Percentiles rank a stretch among this genome's conserved stretches.
These are phyloP conservation scores for Aureobasidium namibiae DNA, from an alignment of 2,329 filamentous ascomycete species.

Conservation along the genomic window DNA sequence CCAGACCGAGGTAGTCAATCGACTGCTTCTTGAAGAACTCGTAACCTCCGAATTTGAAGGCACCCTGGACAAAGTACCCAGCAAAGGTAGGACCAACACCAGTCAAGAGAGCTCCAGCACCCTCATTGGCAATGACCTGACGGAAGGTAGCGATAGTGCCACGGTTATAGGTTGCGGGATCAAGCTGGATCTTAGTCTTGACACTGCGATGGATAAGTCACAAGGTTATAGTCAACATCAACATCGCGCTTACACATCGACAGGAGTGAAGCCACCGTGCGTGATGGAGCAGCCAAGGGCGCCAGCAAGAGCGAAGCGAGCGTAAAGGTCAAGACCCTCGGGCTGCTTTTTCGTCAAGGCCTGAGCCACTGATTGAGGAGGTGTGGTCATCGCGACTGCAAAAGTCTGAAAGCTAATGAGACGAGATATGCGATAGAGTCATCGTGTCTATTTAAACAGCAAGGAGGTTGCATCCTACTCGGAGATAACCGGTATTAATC, in stretches of 20 bases:
- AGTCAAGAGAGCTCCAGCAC: conserved; percentile 76
- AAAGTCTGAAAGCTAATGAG: conserved; percentile 19
- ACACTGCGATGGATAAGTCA: conserved; percentile 48
- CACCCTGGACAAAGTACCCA: conserved; percentile 90
- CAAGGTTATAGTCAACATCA: background rate
- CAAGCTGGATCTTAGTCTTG: conserved; percentile 93
- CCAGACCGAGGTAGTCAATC: conserved; percentile 71
- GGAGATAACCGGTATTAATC: background rate
- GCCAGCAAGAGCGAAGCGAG: conserved; percentile 92
- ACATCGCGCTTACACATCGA: conserved; percentile 79
- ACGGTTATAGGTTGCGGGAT: conserved; percentile 79
- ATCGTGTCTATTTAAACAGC: background rate
- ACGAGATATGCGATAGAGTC: background rate
- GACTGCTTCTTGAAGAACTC: conserved; percentile 93
- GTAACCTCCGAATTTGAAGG: conserved; percentile 90
- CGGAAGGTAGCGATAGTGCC: conserved; percentile 80
- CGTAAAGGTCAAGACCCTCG: conserved; percentile 68
- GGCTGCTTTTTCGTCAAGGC: conserved; percentile 45
- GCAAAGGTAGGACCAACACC: conserved; percentile 78
- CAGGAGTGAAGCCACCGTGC: conserved; percentile 91
- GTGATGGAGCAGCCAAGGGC: conserved; percentile 97
- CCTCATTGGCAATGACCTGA: conserved; percentile 76
- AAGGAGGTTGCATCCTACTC: conserved; percentile 5
- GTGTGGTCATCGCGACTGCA: conserved; percentile 28
- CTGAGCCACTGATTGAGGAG: conserved; percentile 38